Evolutionary conservation across 1,284 basidiomycete species (phyloP), one percentile per base, ranked within the genome.

Genomic region (Tetrapyrgos nigripes): DNA sequence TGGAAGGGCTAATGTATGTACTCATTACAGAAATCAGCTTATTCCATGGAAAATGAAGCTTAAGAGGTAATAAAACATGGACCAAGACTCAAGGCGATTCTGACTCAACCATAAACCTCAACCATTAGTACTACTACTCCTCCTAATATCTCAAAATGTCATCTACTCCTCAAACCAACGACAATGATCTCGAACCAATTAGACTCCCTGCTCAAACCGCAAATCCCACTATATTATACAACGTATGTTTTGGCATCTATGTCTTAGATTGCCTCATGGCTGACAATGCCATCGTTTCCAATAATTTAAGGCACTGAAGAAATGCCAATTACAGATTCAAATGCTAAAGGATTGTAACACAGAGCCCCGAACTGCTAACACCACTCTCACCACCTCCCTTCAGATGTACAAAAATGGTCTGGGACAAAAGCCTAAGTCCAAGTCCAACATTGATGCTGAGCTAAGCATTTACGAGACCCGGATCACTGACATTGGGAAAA

Each of bases 51-150:
- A n/a, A n/a, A n/a, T n/a, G n/a, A n/a, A n/a, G n/a, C n/a, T 33
- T 8, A 33, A 33, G 31, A 33, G 8, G 31, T 33, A 33, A 33
- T 33, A 33, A 33, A 14, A 33, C 31, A 33, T 33, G 8, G 31
- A 8, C 8, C 31, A n/a, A 8, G 31, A 33, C 14, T 33, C 31
- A 14, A 33, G 31, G 31, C 14, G 8, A 33, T 8, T 33, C 31
- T 14, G 14, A 33, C 31, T 14, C 31, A 33, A 33, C 14, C 31
- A 14, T 33, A 8, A 33, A 33, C 31, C 31, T 8, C 46, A 13
- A 64, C 64, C 21, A 33, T n/a, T 40, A 11, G 14, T 40, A 8
- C 17, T n/a, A 9, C 17, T 40, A n/a, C 19, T 17, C 37, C 17
- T 40, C 19, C n/a, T n/a, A n/a, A n/a, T 33, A 8, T 33, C 31